These are phyloP conservation scores for Penicillium hesseltinei DNA, from an alignment of 2,329 filamentous ascomycete species.

Conservation along the genomic window DNA sequence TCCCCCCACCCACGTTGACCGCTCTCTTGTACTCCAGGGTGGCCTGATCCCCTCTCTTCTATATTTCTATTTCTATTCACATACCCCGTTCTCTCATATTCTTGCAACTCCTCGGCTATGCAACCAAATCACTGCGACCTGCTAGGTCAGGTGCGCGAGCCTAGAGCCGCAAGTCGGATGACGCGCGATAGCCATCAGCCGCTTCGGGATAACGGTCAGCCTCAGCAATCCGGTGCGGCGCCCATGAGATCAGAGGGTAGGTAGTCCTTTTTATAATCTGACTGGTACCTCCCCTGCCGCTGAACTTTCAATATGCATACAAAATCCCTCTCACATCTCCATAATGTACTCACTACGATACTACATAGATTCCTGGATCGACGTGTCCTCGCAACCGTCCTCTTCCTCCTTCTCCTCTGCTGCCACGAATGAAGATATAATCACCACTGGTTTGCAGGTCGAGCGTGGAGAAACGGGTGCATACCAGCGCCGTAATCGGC, in stretches of 20 bases:
- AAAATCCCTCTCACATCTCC: constrained; percentile 10
- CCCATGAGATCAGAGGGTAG: constrained; percentile 46
- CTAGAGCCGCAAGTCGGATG: constrained; percentile 32
- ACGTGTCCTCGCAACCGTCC: constrained; percentile 87
- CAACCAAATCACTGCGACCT: constrained; percentile 42
- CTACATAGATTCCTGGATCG: constrained; percentile 87
- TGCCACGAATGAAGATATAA: constrained; percentile 74
- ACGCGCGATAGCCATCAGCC: constrained; percentile 34
- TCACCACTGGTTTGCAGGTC: constrained; percentile 81
- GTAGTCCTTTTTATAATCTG: constrained; percentile 21
- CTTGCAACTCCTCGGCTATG: constrained; percentile 27
- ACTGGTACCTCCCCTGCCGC: constrained; percentile 12
- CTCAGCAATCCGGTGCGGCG: constrained; percentile 36
- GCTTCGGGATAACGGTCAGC: constrained; percentile 34
- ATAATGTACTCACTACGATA: constrained; percentile 47
- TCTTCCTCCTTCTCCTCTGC: constrained; percentile 85
- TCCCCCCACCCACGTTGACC: constrained; percentile 24
- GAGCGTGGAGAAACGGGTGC: constrained; percentile 54
- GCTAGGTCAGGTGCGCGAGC: constrained; percentile 37
- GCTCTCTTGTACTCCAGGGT: constrained; percentile 21
- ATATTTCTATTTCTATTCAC: constrained; percentile 9
- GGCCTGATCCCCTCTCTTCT: constrained; percentile 17
- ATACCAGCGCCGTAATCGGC: constrained; percentile 59
- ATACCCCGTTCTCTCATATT: background rate
- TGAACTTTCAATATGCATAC: constrained; percentile 23